phyloP scores from a whole-genome alignment of 768 basidiomycete genomes.

The Sporobolomyces roseus region DNA sequence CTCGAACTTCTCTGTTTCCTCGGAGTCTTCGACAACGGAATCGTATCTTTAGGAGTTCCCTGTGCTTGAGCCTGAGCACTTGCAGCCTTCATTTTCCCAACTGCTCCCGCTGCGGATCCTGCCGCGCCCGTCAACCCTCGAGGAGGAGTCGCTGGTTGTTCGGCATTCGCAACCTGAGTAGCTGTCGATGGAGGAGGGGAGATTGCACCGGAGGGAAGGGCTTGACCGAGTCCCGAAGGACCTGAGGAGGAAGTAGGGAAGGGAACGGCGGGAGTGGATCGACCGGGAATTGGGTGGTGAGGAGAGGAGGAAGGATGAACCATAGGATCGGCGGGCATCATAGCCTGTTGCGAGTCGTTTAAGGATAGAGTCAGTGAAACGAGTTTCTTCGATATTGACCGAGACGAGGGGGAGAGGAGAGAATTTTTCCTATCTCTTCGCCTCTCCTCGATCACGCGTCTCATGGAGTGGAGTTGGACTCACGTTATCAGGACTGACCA shows the following conservation, averaged over 20 bases:
- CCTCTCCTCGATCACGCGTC: too few species aligned
- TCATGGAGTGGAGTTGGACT: too few species aligned
- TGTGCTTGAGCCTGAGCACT: slow-evolving; percentile 25
- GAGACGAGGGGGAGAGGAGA: neutral
- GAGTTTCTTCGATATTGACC: neutral
- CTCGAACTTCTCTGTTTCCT: slow-evolving; percentile 96
- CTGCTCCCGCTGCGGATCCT: slow-evolving; percentile 32
- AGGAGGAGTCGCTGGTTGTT: slow-evolving; percentile 47
- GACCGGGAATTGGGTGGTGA: slow-evolving; percentile 46
- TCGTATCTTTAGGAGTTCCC: slow-evolving; percentile 86
- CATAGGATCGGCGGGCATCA: slow-evolving; percentile 52
- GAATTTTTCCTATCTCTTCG: too few species aligned
- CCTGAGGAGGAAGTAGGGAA: slow-evolving; percentile 23
- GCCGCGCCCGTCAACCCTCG: slow-evolving; percentile 43
- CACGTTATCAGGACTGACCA: slow-evolving; percentile 36
- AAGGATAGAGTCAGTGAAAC: neutral
- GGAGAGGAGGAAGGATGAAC: slow-evolving; percentile 49
- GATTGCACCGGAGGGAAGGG: slow-evolving; percentile 8
- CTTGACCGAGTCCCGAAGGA: too few species aligned
- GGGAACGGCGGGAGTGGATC: slow-evolving; percentile 39
- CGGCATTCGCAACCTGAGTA: slow-evolving; percentile 19
- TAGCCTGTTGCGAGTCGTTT: slow-evolving; percentile 44
- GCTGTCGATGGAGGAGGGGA: slow-evolving; percentile 24
- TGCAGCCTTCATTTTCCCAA: slow-evolving; percentile 47
- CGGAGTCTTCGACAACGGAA: slow-evolving; percentile 91